Conservation (phyloP, 75 land plant species). For the Selaginella moellendorffii region DNA sequence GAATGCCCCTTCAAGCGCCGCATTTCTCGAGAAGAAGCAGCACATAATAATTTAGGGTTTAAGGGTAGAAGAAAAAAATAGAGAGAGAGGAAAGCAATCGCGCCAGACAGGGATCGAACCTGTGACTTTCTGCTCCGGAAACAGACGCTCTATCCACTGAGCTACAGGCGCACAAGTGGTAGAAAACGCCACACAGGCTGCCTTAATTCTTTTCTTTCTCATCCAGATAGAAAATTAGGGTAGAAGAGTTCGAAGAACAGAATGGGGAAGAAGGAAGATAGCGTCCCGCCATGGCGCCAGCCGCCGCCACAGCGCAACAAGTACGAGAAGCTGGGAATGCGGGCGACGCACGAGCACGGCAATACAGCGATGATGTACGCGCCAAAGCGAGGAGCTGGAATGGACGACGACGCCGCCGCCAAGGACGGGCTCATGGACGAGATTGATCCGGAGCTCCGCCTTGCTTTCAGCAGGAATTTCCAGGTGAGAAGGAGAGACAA, state of each 20-base stretch:
- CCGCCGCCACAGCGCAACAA: constrained; percentile 25
- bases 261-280: neutral
- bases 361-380: constrained; percentile 49
- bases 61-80: too few relatives aligned
- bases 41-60: too few relatives aligned
- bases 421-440: constrained; percentile 23
- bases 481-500: constrained; percentile 28
- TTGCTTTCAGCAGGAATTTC: constrained; percentile 70
- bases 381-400: constrained; percentile 26
- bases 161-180: constrained; percentile 5
- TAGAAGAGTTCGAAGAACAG: too few relatives aligned
- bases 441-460: constrained; percentile 58
- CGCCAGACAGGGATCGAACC: constrained; percentile 13
- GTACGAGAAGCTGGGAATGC: constrained; percentile 37
- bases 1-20: neutral
- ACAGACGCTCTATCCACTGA: constrained; percentile 12
- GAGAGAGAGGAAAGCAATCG: too few relatives aligned
- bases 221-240: too few relatives aligned
- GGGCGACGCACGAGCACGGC: constrained; percentile 53
- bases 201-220: neutral
- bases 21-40: too few relatives aligned
- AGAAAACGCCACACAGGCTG: neutral
- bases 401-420: constrained; percentile 9
- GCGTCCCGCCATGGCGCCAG: constrained; percentile 44
- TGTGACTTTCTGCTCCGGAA: constrained; percentile 12